Percentiles rank a stretch among this genome's conserved stretches.
These are phyloP conservation scores for Auricularia sp. DNA, from an alignment of 768 basidiomycete species.

Conservation along the genomic window DNA sequence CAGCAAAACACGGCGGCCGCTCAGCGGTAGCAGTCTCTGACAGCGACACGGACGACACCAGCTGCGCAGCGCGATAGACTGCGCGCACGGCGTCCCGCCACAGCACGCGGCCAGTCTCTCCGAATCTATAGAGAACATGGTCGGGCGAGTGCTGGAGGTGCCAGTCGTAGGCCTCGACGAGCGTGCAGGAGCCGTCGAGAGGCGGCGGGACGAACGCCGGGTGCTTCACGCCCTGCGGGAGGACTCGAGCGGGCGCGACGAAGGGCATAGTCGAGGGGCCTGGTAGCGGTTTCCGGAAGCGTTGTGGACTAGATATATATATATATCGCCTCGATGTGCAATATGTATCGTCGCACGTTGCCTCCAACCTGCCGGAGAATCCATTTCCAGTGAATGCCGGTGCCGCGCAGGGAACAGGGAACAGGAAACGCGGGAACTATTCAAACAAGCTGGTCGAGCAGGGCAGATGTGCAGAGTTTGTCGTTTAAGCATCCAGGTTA, in stretches of 20 bases:
- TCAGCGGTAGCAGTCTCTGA: not conserved
- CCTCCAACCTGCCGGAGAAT: too few relatives aligned
- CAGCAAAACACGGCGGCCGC: not conserved
- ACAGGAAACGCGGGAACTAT: too few relatives aligned
- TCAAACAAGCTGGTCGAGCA: too few relatives aligned
- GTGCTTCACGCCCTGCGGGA: conserved; percentile 18
- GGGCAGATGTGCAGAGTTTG: too few relatives aligned
- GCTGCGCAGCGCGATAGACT: not conserved
- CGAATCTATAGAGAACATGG: conserved; percentile 18
- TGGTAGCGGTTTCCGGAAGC: too few relatives aligned
- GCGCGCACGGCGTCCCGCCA: not conserved
- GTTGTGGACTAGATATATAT: too few relatives aligned
- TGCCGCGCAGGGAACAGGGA: too few relatives aligned
- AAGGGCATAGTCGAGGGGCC: not conserved
- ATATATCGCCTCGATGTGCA: too few relatives aligned
- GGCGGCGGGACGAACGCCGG: conserved; percentile 27
- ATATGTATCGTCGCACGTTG: too few relatives aligned
- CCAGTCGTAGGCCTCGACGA: conserved; percentile 28
- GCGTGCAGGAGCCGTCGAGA: conserved; percentile 22
- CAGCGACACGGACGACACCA: not conserved
- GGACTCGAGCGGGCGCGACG: not conserved
- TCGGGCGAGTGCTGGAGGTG: conserved; percentile 19
- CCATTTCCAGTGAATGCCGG: too few relatives aligned
- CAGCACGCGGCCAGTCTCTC: not conserved
- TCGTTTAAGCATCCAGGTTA: too few relatives aligned